Percentiles rank a stretch among this genome's conserved stretches.
phyloP scores from a whole-genome alignment of 2,329 filamentous ascomycete genomes.

The Pseudogymnoascus sp. region DNA sequence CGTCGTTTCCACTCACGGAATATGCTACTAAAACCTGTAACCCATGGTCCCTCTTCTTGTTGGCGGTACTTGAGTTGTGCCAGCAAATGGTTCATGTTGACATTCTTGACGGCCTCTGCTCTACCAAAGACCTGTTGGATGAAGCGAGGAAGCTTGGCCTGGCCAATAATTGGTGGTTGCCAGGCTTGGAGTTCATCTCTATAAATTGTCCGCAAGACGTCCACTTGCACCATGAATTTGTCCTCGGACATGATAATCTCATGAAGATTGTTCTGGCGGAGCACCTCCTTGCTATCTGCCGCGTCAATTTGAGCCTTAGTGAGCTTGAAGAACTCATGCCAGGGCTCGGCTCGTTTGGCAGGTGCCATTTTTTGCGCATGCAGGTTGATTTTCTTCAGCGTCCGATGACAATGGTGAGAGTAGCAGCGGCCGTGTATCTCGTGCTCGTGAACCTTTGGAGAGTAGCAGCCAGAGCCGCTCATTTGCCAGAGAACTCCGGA shows the following conservation, averaged over 20 bases:
- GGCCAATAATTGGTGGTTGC: slow-evolving; percentile 72
- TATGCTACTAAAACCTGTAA: slow-evolving; percentile 89
- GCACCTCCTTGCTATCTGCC: slow-evolving; percentile 76
- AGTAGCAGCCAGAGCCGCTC: slow-evolving; percentile 85
- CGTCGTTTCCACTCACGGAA: slow-evolving; percentile 98
- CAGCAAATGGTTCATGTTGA: slow-evolving; percentile 87
- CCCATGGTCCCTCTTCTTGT: slow-evolving; percentile 92
- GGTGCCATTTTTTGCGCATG: slow-evolving; percentile 64
- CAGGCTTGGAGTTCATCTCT: slow-evolving; percentile 66
- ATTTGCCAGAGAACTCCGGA: slow-evolving; percentile 91
- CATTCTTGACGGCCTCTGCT: slow-evolving; percentile 76
- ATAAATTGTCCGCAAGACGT: slow-evolving; percentile 78
- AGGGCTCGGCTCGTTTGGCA: slow-evolving; percentile 63
- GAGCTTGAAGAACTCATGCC: slow-evolving; percentile 82
- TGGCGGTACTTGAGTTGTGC: slow-evolving; percentile 95
- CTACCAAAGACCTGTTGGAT: slow-evolving; percentile 82
- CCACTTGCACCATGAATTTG: slow-evolving; percentile 78
- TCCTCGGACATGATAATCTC: slow-evolving; percentile 94
- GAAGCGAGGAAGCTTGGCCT: slow-evolving; percentile 72
- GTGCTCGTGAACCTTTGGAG: slow-evolving; percentile 63
- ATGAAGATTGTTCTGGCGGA: slow-evolving; percentile 88
- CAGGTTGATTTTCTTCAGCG: slow-evolving; percentile 87
- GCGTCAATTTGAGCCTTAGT: slow-evolving; percentile 66
- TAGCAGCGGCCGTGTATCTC: slow-evolving; percentile 75
- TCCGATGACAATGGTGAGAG: slow-evolving; percentile 86